These are phyloP conservation scores for Eutypella sp. DNA, from an alignment of 2,329 filamentous ascomycete genomes.

Conservation along the genomic window DNA sequence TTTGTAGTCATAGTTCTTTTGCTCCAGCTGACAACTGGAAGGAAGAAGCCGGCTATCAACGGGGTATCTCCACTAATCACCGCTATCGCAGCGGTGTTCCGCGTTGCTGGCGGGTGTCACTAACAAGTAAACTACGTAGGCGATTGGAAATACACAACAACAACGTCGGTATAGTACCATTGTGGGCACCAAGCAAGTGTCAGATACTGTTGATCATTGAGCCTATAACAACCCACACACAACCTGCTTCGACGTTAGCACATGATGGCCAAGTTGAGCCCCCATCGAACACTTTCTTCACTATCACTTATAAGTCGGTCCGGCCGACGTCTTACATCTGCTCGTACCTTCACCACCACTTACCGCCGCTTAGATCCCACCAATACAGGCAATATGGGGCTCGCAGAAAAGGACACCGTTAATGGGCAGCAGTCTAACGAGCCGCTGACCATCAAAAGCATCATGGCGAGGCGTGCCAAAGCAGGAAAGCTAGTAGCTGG, in stretches of 20 bases:
- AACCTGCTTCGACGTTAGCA: not conserved
- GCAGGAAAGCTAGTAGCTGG: constrained; percentile 69
- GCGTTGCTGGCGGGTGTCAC: not conserved
- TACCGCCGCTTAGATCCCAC: constrained; percentile 7
- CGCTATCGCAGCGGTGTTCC: not conserved
- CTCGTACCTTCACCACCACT: constrained; percentile 8
- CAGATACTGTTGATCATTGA: not conserved
- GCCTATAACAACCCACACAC: too few relatives aligned
- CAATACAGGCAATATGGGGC: constrained; percentile 16
- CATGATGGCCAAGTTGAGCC: constrained; percentile 7
- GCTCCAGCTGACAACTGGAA: too few relatives aligned
- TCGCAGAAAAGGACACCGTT: constrained; percentile 14
- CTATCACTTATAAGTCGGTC: constrained; percentile 4
- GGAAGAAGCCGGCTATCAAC: not conserved
- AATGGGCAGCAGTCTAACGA: constrained; percentile 18
- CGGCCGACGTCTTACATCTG: constrained; percentile 1
- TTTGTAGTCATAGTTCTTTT: too few relatives aligned
- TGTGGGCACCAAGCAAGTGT: not conserved
- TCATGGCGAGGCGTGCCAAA: constrained; percentile 63
- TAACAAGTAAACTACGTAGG: not conserved
- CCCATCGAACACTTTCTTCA: constrained; percentile 5
- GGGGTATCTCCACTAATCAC: not conserved
- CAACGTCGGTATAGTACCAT: not conserved
- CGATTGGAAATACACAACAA: not conserved
- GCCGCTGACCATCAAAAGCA: constrained; percentile 57